Evolutionary conservation across 2,329 filamentous ascomycete species (phyloP), one percentile per base, ranked within the genome.

Genomic region (Phyllosticta citribraziliensis): DNA sequence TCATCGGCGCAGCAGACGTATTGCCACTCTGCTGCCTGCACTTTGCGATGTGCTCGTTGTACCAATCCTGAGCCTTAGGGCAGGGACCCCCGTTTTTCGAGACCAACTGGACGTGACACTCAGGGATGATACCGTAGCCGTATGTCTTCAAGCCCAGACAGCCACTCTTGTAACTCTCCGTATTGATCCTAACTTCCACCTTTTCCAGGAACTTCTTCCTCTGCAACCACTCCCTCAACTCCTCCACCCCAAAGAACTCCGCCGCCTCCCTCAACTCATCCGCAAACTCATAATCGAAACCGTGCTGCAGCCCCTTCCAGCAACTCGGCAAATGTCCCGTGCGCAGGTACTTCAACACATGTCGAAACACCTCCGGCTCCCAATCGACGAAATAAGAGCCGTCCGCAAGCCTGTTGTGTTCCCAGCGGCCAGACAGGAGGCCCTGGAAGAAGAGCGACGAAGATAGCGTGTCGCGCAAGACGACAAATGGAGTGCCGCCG

Each of bases 301-400:
- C 70, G 0, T 67, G 67, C 35, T 66, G 68, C 20, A 9, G 17
- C 1, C 61, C 56, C 56, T 73, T 64, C 61, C 68, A 75, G 65
- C 73, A 74, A 6, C 76, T 20, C 0, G 74, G 73, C 33, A 69
- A 65, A 4, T 68, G 65, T 2, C 69, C 67, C 3, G 64, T 68
- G 2, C 74, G 72, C 12, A 75, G 67, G 60, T 70, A 75, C 0
- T 65, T 63, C 3, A 76, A 66, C 58, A 76, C 64, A 56, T 76
- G 67, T 25, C 67, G 60, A 61, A 77, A 77, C 6, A 72, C 33
- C 0, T 64, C 51, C 1, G 68, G 64, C 58, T 76, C 71, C 0
- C 70, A 64, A 52, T 76, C 74, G 55, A 77, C 58, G 65, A 75
- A 76, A 62, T 70, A 70, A 0, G 68, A 69, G 2, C 67, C 68